These are phyloP conservation scores for Luffa aegyptiaca DNA, from an alignment of 306 rosid genomes.

Conservation along the genomic window DNA sequence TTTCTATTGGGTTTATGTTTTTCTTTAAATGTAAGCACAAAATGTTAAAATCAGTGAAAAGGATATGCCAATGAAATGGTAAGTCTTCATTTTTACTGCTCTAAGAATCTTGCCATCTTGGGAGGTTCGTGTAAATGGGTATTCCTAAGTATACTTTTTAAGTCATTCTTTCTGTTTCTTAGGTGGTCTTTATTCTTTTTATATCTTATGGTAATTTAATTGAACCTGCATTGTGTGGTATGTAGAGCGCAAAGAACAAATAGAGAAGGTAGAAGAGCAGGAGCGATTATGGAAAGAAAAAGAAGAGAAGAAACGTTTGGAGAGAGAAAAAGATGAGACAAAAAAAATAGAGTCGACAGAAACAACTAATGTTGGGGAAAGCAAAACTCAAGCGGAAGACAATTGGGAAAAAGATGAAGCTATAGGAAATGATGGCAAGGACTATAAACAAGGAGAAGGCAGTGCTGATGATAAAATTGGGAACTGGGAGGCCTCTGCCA, in stretches of 20 bases:
- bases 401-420: slow-evolving; percentile 22
- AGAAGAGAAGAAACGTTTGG: slow-evolving; percentile 39
- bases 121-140: background rate
- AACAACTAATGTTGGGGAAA: slow-evolving; percentile 28
- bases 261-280: slow-evolving; percentile 92
- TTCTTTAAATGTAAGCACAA: background rate
- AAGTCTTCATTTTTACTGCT: background rate
- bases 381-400: slow-evolving; percentile 26
- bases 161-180: background rate
- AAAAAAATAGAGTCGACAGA: slow-evolving; percentile 53
- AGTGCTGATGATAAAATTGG: slow-evolving; percentile 30
- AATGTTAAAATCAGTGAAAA: background rate
- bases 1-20: background rate
- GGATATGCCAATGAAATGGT: background rate
- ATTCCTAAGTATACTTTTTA: background rate
- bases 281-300: slow-evolving; percentile 58
- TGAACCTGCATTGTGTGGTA: slow-evolving; percentile 1
- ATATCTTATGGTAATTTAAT: background rate
- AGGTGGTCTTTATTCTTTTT: background rate
- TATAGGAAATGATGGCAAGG: slow-evolving; percentile 25
- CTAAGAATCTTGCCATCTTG: background rate
- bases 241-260: slow-evolving; percentile 86
- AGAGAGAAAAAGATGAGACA: slow-evolving; percentile 42
- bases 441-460: slow-evolving; percentile 27
- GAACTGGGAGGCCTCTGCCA: slow-evolving; percentile 25